phyloP scores from a whole-genome alignment of 2,329 filamentous ascomycete genomes.

The Herpotrichia juniperi region DNA sequence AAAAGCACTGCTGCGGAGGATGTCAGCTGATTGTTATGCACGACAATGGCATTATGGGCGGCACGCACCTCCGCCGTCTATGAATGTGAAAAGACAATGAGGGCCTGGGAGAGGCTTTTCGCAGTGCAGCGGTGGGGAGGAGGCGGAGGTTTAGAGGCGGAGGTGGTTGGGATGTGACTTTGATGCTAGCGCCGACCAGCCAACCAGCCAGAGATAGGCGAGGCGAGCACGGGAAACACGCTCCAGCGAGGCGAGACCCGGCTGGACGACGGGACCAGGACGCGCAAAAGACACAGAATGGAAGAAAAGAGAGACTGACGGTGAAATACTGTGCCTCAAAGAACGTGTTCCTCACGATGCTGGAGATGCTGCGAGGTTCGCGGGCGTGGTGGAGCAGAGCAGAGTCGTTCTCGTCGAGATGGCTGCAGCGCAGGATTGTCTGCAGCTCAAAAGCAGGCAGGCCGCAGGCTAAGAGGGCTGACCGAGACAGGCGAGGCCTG shows the following conservation, averaged over 20 bases:
- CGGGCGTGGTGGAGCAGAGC: slow-evolving; percentile 29
- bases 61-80: slow-evolving; percentile 27
- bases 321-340: slow-evolving; percentile 24
- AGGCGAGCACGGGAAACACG: slow-evolving; percentile 47
- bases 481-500: slow-evolving; percentile 44
- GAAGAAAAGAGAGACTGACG: slow-evolving; percentile 5
- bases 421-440: slow-evolving; percentile 41
- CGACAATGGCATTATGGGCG: slow-evolving; percentile 16
- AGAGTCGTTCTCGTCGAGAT: slow-evolving; percentile 41
- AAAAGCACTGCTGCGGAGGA: slow-evolving; percentile 30
- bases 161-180: slow-evolving; percentile 50
- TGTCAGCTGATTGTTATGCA: slow-evolving; percentile 24
- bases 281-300: slow-evolving; percentile 9
- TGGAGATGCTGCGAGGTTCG: slow-evolving; percentile 14
- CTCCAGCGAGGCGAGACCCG: slow-evolving; percentile 26
- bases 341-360: slow-evolving; percentile 26
- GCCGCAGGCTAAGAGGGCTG: slow-evolving; percentile 49
- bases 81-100: slow-evolving; percentile 25
- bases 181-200: slow-evolving; percentile 44
- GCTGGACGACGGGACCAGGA: slow-evolving; percentile 9
- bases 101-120: slow-evolving; percentile 30
- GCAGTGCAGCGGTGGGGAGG: slow-evolving; percentile 32
- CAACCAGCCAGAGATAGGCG: slow-evolving; percentile 47
- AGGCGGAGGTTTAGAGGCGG: slow-evolving; percentile 47
- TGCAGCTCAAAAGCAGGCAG: slow-evolving; percentile 46